Conservation (phyloP, 306 rosid species). For the Lathyrus tuberosus region DNA sequence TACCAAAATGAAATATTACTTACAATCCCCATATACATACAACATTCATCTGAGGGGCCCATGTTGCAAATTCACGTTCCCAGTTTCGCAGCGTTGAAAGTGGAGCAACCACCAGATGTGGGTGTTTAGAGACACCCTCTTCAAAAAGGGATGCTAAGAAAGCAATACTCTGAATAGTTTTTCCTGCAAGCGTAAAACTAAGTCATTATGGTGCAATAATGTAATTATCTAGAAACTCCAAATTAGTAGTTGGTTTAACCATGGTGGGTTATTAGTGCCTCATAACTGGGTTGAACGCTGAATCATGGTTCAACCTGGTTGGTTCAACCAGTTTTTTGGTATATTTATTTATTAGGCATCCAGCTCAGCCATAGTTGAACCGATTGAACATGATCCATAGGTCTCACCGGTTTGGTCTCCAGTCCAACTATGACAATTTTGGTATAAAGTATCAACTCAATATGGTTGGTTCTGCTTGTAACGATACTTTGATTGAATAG, state of each 20-base stretch:
- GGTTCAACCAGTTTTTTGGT: neutral
- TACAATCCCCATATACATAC: constrained; percentile 56
- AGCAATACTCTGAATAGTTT: constrained; percentile 98
- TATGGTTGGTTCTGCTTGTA: constrained; percentile 14
- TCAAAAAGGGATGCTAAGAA: constrained; percentile 86
- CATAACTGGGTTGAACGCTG: neutral
- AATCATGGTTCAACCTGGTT: neutral
- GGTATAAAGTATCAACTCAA: constrained; percentile 20
- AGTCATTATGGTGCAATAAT: constrained; percentile 33
- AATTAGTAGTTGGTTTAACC: constrained; percentile 7
- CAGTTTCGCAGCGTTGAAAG: constrained; percentile 94
- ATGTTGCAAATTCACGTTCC: constrained; percentile 98
- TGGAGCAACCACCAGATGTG: constrained; percentile 99
- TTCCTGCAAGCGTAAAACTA: constrained; percentile 63
- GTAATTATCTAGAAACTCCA: constrained; percentile 25
- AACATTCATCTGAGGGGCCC: constrained; percentile 99
- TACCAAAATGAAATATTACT: constrained; percentile 33
- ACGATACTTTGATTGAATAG: constrained; percentile 14
- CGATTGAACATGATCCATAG: neutral
- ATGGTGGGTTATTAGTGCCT: neutral
- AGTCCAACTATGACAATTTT: neutral
- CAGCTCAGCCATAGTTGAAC: neutral
- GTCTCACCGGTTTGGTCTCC: neutral
- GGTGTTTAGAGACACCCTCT: constrained; percentile 80
- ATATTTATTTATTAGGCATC: neutral